Evolutionary conservation across 2,329 filamentous ascomycete species (phyloP), one percentile per base, ranked within the genome.

Genomic region (Thelonectria discophora): DNA sequence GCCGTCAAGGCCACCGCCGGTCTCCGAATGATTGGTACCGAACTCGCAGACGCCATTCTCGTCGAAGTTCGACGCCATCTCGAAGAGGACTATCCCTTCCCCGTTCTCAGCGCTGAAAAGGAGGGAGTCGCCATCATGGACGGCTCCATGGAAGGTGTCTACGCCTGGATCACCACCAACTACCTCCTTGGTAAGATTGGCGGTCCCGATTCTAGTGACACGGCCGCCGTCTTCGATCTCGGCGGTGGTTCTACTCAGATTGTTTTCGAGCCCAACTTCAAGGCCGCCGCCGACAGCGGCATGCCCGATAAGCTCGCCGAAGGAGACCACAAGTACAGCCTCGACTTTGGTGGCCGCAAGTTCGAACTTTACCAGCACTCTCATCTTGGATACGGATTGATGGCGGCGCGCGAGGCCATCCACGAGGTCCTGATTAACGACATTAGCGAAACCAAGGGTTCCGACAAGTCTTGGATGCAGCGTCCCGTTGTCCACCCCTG

Each of bases 1-100:
- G 94, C 95, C n/a, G 94, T 99, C 67, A 99, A 99, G 82, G 95
- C 95, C 45, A 99, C 95, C 1, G 95, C 95, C 65, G 95, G 95
- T 70, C 84, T 99, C 65, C 90, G 95, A 74, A 88, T 97, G 78
- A 85, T 98, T 61, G 95, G 94, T 18, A 78, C 85, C 11, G 90
- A 96, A 67, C 88, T 90, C 80, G 94, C 92, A 75, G 81, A 92
- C 62, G 90, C 89, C 65, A 98, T 98, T 65, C 83, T 99, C 37
- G 87, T 91, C 49, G 90, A 95, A 62, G 96, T 99, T 57, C 87
- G 95, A 67, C 81, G 81, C 48, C 90, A 94, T 68, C 83, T 99
- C 24, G 95, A 99, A 80, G 92, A 88, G 20, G 86, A 88, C 62
- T 99, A 96, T 74, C 95, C 95, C 12, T 99, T 99, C 86, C 93